phyloP scores from a whole-genome alignment of 1,284 basidiomycete species.

The Phylloboletellus chloephorus region DNA sequence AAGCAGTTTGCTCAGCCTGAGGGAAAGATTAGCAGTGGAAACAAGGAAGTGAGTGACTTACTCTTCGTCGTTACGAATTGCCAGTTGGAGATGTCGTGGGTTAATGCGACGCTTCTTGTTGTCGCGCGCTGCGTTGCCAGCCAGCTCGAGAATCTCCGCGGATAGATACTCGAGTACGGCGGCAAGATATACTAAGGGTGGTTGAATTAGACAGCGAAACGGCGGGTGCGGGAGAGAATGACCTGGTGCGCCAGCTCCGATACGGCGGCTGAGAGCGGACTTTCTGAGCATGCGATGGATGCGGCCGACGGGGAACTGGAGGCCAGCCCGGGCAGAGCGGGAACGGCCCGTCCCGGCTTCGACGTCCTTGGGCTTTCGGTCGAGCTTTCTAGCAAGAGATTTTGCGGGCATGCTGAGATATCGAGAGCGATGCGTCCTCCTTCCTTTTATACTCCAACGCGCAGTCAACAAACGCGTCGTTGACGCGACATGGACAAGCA shows the following conservation, averaged over 20 bases:
- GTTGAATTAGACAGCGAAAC: slow-evolving; percentile 13
- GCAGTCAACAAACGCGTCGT: slow-evolving; percentile 40
- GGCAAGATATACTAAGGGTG: slow-evolving; percentile 62
- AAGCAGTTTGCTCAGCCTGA: slow-evolving; percentile 62
- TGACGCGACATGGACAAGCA: slow-evolving; percentile 35
- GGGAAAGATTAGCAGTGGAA: background rate
- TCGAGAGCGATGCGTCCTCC: background rate
- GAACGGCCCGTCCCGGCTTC: slow-evolving; percentile 52
- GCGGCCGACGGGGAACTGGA: slow-evolving; percentile 80
- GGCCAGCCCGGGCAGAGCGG: slow-evolving; percentile 78
- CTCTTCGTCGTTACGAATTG: slow-evolving; percentile 86
- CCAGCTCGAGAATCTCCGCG: slow-evolving; percentile 73
- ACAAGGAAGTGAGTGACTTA: slow-evolving; percentile 27
- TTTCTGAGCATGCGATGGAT: slow-evolving; percentile 71
- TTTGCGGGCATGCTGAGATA: slow-evolving; percentile 29
- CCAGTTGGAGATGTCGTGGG: slow-evolving; percentile 84
- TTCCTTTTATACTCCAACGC: slow-evolving; percentile 35
- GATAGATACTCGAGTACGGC: slow-evolving; percentile 69
- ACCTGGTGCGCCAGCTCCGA: slow-evolving; percentile 57
- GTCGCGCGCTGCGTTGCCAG: slow-evolving; percentile 64
- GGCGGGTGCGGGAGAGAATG: background rate
- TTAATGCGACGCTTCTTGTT: slow-evolving; percentile 84
- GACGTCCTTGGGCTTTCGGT: slow-evolving; percentile 49
- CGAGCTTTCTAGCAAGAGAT: slow-evolving; percentile 43
- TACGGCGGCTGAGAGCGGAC: slow-evolving; percentile 61